phyloP scores from a whole-genome alignment of 768 basidiomycete species.

The Omphalotus guepiniiformis region DNA sequence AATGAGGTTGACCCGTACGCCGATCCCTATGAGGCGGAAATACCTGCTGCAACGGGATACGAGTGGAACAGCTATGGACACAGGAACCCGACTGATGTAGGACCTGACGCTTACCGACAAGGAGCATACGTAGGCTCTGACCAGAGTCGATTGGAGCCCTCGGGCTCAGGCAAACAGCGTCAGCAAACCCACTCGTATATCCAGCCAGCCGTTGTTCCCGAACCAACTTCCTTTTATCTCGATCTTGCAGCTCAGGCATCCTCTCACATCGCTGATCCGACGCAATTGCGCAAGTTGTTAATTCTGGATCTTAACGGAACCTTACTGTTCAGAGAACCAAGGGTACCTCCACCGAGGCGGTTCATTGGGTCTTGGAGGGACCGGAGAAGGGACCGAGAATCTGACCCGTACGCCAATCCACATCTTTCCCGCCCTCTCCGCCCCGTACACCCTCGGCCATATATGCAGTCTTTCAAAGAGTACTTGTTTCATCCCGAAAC shows the following conservation, averaged over 20 bases:
- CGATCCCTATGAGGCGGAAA: no score
- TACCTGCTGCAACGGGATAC: no score
- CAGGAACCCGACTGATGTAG: no score
- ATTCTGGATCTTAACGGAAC: slow-evolving; percentile 54
- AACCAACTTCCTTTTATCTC: slow-evolving; percentile 1
- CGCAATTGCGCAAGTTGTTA: slow-evolving; percentile 39
- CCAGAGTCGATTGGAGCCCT: no score
- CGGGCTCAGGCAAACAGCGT: no score
- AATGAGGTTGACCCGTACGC: no score
- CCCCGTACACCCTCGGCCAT: slow-evolving; percentile 45
- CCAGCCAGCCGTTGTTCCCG: not conserved
- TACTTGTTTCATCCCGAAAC: slow-evolving; percentile 45
- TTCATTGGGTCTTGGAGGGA: no score
- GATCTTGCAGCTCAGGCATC: not conserved
- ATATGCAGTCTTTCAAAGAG: slow-evolving; percentile 40
- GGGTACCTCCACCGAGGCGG: not conserved
- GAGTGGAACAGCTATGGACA: no score
- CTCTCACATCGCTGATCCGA: not conserved
- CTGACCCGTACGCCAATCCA: slow-evolving; percentile 7
- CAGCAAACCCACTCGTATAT: no score
- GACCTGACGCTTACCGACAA: no score
- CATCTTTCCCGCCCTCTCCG: slow-evolving; percentile 23
- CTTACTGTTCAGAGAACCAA: slow-evolving; percentile 40
- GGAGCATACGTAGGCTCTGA: no score
- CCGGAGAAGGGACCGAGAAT: not conserved